Evolutionary conservation across 2,329 filamentous ascomycete genomes (phyloP).

Genomic region (Whalleya microplaca): DNA sequence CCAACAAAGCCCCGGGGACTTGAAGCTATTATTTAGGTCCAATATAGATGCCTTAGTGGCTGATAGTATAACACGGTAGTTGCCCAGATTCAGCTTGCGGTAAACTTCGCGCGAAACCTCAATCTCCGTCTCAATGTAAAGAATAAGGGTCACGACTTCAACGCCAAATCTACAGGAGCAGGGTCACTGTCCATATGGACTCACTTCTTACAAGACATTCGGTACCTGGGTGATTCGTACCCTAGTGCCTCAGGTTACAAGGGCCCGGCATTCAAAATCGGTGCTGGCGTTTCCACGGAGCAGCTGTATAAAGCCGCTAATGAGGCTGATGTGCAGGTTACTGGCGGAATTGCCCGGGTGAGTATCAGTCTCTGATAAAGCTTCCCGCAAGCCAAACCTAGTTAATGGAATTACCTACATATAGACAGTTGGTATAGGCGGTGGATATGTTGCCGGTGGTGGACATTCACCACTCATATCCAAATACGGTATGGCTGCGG

Average conservation of each 20-base stretch:
- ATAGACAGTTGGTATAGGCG: constrained; percentile 52
- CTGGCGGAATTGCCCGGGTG: constrained; percentile 53
- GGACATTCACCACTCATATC: constrained; percentile 55
- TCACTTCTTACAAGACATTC: constrained; percentile 38
- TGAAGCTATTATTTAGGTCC: too few relatives aligned
- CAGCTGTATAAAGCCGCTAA: constrained; percentile 57
- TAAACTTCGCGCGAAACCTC: constrained; percentile 50
- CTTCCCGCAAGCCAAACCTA: background rate
- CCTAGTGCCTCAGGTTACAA: constrained; percentile 21
- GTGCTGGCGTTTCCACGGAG: constrained; percentile 56
- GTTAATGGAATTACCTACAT: constrained; percentile 7
- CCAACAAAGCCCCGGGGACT: too few relatives aligned
- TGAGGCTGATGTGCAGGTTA: constrained; percentile 49
- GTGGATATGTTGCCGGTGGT: constrained; percentile 51
- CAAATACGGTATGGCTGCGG: constrained; percentile 51
- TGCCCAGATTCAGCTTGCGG: constrained; percentile 48
- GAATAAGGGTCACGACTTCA: constrained; percentile 58
- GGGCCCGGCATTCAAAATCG: constrained; percentile 58
- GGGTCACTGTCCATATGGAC: constrained; percentile 44
- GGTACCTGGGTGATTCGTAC: constrained; percentile 37
- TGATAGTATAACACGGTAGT: constrained; percentile 22
- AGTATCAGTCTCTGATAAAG: background rate
- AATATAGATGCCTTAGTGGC: too few relatives aligned
- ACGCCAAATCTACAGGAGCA: constrained; percentile 42
- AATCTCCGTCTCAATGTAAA: constrained; percentile 54